Evolutionary conservation across 371 early-diverging fungal genomes (phyloP), one percentile per base, ranked within the genome.

Genomic region (Mucor ambiguus): DNA sequence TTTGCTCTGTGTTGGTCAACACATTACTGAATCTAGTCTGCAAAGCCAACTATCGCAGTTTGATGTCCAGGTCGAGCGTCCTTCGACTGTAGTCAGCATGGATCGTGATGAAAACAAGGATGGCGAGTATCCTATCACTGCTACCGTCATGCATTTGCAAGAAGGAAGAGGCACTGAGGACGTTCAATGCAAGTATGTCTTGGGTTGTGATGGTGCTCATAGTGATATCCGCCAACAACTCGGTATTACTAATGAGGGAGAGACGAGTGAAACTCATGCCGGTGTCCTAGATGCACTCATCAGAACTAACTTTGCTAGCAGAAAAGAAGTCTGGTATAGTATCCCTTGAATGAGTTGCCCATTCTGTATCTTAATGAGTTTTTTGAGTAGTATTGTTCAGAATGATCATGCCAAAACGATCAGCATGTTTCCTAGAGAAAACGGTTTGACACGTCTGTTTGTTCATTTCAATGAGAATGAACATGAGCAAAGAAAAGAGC

Each of bases 131-230:
- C 77, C 77, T 26, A 44, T 79, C 12, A 65, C 61, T 11, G 73
- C 77, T 10, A 78, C 76, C 0, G 78, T 81, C 60, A 69, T 78
- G 75, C 72, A 78, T 58, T 37, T 81, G 55, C 63, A 69, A 24
- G 75, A 77, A 46, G 64, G 70, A 24, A 74, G 61, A 16, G 64
- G 61, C 14, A 67, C 74, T 0, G 82, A 82, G 46, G 54, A 66
- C 22, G 73, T 82, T 6, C 65, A 70, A n/a, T 79, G 79, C 66
- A 79, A 79, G 41, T 82, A 82, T 24, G 28, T 82, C 4, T 57
- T 82, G 18, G 79, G 76, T 0, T 79, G 79, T 62, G 82, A 82
- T 72, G 82, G 82, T 35, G 79, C 79, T 18, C 82, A 82, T 33
- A 79, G 78, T 43, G 78, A 77, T 55, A 79, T 79, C 20, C 72